Percentiles rank a stretch among this genome's conserved stretches.
These are phyloP conservation scores for Boechera retrofracta DNA, from an alignment of 345 rosid genomes.

Conservation along the genomic window DNA sequence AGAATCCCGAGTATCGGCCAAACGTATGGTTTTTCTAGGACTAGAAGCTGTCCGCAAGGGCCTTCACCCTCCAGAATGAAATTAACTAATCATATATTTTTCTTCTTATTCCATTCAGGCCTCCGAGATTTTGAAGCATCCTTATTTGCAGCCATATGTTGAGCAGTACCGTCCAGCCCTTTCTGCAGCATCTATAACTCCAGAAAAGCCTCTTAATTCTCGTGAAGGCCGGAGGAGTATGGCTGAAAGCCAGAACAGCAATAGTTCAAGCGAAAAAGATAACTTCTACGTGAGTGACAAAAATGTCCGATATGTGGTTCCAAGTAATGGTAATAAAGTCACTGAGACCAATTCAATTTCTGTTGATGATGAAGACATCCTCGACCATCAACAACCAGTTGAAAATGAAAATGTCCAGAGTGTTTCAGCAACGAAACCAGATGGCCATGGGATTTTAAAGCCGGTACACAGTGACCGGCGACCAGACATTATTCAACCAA, in stretches of 20 bases:
- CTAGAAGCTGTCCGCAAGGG: slow-evolving; percentile 26
- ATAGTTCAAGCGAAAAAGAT: slow-evolving; percentile 82
- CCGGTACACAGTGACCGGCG: slow-evolving; percentile 54
- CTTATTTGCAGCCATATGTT: slow-evolving; percentile 88
- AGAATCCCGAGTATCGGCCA: slow-evolving; percentile 97
- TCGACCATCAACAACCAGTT: slow-evolving; percentile 52
- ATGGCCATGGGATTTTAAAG: slow-evolving; percentile 55
- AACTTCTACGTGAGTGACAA: slow-evolving; percentile 69
- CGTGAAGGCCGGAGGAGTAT: slow-evolving; percentile 60
- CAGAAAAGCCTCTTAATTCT: slow-evolving; percentile 62
- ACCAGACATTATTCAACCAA: slow-evolving; percentile 55
- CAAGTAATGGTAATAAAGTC: slow-evolving; percentile 56
- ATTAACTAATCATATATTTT: slow-evolving; percentile 35
- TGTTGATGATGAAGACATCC: slow-evolving; percentile 66
- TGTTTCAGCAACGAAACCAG: slow-evolving; percentile 52
- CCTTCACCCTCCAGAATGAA: slow-evolving; percentile 27
- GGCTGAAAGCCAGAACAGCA: slow-evolving; percentile 95
- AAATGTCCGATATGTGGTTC: slow-evolving; percentile 41
- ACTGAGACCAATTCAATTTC: slow-evolving; percentile 62
- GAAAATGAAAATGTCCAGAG: slow-evolving; percentile 53
- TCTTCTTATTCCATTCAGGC: slow-evolving; percentile 60
- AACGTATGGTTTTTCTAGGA: slow-evolving; percentile 59
- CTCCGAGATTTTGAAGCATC: slow-evolving; percentile 94
- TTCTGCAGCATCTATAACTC: slow-evolving; percentile 49
- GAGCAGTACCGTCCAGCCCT: slow-evolving; percentile 75